Base-by-base conservation (phyloP, 805 yeast genomes). In the Schwanniomyces yamadae region DNA sequence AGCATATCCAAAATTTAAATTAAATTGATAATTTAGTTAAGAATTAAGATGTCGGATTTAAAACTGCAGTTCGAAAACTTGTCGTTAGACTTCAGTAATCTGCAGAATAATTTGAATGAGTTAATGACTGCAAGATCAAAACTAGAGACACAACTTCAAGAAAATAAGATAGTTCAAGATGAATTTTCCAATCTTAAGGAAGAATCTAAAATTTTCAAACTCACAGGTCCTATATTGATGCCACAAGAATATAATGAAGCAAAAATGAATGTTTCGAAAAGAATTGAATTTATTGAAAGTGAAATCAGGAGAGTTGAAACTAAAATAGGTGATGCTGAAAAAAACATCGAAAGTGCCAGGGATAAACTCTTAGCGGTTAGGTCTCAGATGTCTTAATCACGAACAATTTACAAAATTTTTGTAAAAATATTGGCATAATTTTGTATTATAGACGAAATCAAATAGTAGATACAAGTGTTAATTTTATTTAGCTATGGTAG, bases 81-180 rank as follows among this genome's bases (percentile, higher is more conserved):
- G 34, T 72, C 77, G 29, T 48, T 71, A 33, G 69, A 61, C 41
- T 73, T 64, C 69, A 71, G 59, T 46, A 51, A 62, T 26, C 58
- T 67, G 8, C 84, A 78, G 48, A 59, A 59, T 33, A 59, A 62
- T 16, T 57, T 78, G 31, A 64, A 69, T 31, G 83, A 78, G 34
- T 66, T 79, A 28, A 71, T 89, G 23, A 66, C 77, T 4, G 78
- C 88, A 9, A 80, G 98, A 52, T 95, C 91, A 47, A 78, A 82
- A 54, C 73, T 93, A 30, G 99, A 93, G 55, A 86, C 97, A 1
- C 99, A 93, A 63, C 77, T 71, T 49, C 99, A 93, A 61, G 99
- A 93, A 59, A 90, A 90, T 59, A 80, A 80, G 50, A 90, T 93
- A 33, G 99, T 93, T 11, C 72, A 80, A 46, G 81, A 77, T 39